A percentile compares a stretch with the other conserved stretches of the same genome.
phyloP scores from a whole-genome alignment of 306 rosid genomes.

The Argentina anserina region DNA sequence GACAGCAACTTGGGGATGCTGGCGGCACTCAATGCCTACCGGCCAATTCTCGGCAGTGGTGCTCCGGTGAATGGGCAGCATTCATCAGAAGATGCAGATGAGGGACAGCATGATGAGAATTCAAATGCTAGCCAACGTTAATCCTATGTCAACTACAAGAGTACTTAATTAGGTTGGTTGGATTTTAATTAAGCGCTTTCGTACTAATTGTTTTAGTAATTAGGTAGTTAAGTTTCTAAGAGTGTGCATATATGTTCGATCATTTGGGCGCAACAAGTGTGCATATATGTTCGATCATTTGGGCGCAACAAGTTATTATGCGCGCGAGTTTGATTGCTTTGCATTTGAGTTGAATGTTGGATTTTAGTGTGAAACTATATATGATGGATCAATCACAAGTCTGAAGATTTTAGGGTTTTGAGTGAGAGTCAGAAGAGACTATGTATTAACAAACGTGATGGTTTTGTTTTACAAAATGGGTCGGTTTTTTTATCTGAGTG shows the following conservation, averaged over 20 bases:
- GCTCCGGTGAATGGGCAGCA: constrained; percentile 36
- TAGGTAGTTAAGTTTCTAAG: constrained; percentile 3
- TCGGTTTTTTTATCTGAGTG: background rate
- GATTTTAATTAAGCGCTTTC: constrained; percentile 8
- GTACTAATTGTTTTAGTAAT: constrained; percentile 1
- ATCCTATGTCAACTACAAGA: constrained; percentile 34
- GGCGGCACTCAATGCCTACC: constrained; percentile 58
- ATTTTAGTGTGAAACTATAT: constrained; percentile 25
- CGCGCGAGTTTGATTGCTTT: constrained; percentile 46
- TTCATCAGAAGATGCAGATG: constrained; percentile 37
- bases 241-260: constrained; percentile 27
- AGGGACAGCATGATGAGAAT: constrained; percentile 38
- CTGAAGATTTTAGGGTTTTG: constrained; percentile 41
- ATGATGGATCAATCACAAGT: background rate
- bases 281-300: constrained; percentile 29
- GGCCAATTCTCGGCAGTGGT: constrained; percentile 42
- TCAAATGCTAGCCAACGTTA: constrained; percentile 28
- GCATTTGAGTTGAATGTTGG: constrained; percentile 35
- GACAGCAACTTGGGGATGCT: constrained; percentile 75
- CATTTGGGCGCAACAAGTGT: constrained; percentile 34
- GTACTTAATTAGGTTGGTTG: constrained; percentile 28
- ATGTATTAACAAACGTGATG: constrained; percentile 16
- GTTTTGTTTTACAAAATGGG: background rate
- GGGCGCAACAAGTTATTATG: constrained; percentile 25
- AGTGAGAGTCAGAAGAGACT: constrained; percentile 18